Conservation (phyloP, 371 early-diverging fungal genomes). For the Syncephalastrum racemosum region DNA sequence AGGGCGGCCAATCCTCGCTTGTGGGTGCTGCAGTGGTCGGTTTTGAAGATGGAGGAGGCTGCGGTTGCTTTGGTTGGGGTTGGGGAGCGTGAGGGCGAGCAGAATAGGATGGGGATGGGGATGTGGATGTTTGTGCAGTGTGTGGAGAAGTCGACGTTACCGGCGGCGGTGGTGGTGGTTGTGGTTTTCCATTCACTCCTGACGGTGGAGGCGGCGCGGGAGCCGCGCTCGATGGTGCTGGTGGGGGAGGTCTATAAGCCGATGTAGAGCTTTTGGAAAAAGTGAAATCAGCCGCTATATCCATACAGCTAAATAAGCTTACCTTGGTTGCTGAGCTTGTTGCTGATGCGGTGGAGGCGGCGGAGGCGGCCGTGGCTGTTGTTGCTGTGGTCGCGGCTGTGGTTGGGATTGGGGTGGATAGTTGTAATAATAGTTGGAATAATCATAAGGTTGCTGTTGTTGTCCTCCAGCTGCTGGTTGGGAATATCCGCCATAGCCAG, state of each 20-base stretch:
- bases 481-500: conserved; percentile 13
- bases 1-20: conserved; percentile 40
- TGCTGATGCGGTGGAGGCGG: conserved; percentile 2
- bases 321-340: conserved; percentile 1
- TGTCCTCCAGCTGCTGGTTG: conserved; percentile 11
- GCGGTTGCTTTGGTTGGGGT: too few species aligned
- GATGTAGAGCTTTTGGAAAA: conserved; percentile 7
- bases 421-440: conserved; percentile 4
- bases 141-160: too few species aligned
- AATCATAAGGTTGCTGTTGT: conserved; percentile 5
- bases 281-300: background rate
- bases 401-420: background rate
- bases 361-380: background rate
- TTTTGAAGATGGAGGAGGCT: too few species aligned
- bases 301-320: background rate
- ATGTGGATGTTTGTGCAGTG: too few species aligned
- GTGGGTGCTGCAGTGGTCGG: conserved; percentile 7
- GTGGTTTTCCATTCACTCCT: background rate
- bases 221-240: conserved; percentile 5
- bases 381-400: conserved; percentile 1
- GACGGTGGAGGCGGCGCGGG: background rate
- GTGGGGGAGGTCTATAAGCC: too few species aligned
- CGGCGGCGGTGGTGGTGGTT: background rate
- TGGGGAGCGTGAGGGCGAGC: too few species aligned
- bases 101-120: too few species aligned